Base-by-base conservation (phyloP, 129 eudicot genomes). In the Silybum marianum region DNA sequence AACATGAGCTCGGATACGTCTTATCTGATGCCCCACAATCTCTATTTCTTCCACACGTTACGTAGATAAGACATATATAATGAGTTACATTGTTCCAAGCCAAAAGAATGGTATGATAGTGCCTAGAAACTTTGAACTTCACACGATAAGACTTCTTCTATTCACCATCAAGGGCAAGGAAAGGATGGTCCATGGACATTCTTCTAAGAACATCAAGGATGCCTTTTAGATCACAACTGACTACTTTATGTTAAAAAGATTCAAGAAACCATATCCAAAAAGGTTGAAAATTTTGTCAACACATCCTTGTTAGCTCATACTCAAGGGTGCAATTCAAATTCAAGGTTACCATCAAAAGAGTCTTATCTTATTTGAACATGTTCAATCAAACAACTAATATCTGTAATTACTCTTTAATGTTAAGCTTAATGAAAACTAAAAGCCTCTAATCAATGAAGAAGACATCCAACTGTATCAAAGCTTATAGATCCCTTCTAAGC, bases 181-280 rank as follows among this genome's bases (percentile, higher is more conserved):
- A 22, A 9, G 63, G n/a, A n/a, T n/a, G n/a, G n/a, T n/a, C n/a
- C n/a, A 51, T 51, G 63, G 63, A 16, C 63, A 51, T n/a, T 18
- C 7, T 58, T 58, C 66, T 58, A 58, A 74, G 80, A 58, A 76
- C 54, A 58, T 13, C 26, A 30, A 76, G 5, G 63, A 24, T 73
- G 66, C 3, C 5, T 22, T 2, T 44, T 11, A 46, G 51, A 71
- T 44, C 69, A 21, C 30, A 21, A 23, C 69, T 18, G 7, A 34
- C 23, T 36, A 34, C 10, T 18, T 7, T 19, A 58, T 58, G n/a
- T 40, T 25, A 51, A 63, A 48, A 25, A 48, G 68, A 46, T 48
- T 51, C 16, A 25, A 32, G 18, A 74, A 74, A 74, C 28, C 40
- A 48, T 16, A 9, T 23, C 40, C 23, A 2, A 7, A 16, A 44